phyloP scores from a whole-genome alignment of 805 yeast genomes.

The Schwanniomyces pseudopolymorphus region DNA sequence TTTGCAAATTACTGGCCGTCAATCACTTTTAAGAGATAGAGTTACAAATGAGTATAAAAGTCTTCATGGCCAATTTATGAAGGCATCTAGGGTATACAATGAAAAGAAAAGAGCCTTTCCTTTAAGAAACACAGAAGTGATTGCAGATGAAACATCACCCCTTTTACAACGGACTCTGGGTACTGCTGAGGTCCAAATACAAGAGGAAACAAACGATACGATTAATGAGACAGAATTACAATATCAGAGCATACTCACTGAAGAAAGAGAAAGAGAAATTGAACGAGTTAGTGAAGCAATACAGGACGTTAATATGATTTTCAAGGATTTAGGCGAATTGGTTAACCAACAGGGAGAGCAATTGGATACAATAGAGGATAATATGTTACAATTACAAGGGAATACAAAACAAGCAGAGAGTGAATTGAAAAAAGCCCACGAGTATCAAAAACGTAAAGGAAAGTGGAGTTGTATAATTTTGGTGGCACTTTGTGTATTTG shows the following conservation, averaged over 20 bases:
- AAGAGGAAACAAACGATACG: conserved; percentile 26
- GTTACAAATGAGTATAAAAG: conserved; percentile 56
- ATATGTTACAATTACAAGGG: conserved; percentile 59
- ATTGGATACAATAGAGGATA: conserved; percentile 80
- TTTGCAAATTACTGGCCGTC: conserved; percentile 37
- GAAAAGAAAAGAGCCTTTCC: conserved; percentile 42
- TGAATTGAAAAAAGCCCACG: conserved; percentile 72
- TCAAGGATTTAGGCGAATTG: conserved; percentile 73
- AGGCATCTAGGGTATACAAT: conserved; percentile 44
- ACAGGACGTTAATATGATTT: conserved; percentile 80
- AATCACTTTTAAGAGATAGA: conserved; percentile 49
- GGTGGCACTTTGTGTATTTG: conserved; percentile 55
- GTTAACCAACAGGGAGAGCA: conserved; percentile 85
- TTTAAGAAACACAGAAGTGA: conserved; percentile 9
- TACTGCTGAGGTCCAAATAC: conserved; percentile 25
- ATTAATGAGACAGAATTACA: conserved; percentile 54
- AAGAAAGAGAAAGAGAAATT: conserved; percentile 74
- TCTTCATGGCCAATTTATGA: conserved; percentile 45
- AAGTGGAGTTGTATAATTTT: conserved; percentile 74
- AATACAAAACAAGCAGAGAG: conserved; percentile 69
- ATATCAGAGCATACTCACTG: conserved; percentile 62
- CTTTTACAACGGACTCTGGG: conserved; percentile 28
- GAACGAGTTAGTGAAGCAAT: conserved; percentile 74
- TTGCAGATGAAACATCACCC: background rate
- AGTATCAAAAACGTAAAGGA: conserved; percentile 65